Evolutionary conservation across 257 asterid genomes (phyloP), one percentile per base, ranked within the genome.

Genomic region (Salvia splendens): DNA sequence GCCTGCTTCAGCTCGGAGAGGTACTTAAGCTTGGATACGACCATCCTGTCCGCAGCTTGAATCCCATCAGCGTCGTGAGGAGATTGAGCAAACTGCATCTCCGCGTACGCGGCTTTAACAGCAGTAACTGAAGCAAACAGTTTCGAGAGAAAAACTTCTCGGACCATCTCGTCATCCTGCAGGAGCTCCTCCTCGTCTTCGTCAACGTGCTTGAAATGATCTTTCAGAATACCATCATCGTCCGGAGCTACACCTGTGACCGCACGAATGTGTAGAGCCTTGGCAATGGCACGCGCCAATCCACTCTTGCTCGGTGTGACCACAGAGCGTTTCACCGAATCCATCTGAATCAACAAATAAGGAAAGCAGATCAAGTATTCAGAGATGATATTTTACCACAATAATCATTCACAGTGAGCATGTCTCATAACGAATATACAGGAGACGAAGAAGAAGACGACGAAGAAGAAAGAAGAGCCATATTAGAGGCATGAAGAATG

Each of bases 51-150:
- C 1, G 97, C 87, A 4, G 86, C 74, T 58, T 88, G 95, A 79
- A 88, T 88, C 56, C 82, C 89, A n/a, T 88, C 96, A 0, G 84
- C 79, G 72, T 91, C 88, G 52, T 86, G 87, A 8, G 97, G 97
- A 54, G 87, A 80, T 70, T 91, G 87, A 7, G 96, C 66, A 33
- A 67, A 84, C 51, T 91, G 97, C 76, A 91, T 20, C 70, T 86
- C 86, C 0, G 97, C 89, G 33, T 91, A 91, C 0, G 93, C 91
- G 5, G 96, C 86, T 80, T 88, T 91, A 33, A 88, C 20, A 0
- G 91, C 61, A 8, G 96, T 80, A 14, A 85, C 6, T 50, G 81
- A 76, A n/a, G 96, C 91, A 57, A 91, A 91, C 5, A 85, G 64
- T 62, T 85, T 85, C 8, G 96, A 86, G 61, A 86, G 70, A 73